These are phyloP conservation scores for Scolecobasidium constrictum DNA, from an alignment of 2,329 filamentous ascomycete genomes.

Conservation along the genomic window DNA sequence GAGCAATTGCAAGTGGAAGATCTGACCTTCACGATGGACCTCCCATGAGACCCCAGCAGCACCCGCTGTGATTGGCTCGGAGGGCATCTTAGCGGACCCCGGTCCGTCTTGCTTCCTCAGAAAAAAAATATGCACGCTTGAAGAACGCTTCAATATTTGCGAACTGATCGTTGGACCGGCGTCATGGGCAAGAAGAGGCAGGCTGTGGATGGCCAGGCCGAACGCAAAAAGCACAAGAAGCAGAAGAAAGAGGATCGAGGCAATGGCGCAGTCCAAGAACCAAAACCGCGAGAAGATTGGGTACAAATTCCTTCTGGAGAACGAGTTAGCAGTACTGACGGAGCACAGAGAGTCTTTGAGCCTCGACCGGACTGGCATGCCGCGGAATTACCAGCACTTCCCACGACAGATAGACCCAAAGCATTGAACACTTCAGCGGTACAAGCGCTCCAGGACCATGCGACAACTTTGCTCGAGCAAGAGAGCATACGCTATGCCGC, in stretches of 20 bases:
- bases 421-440: constrained; percentile 40
- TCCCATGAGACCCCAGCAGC: no score
- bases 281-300: constrained; percentile 6
- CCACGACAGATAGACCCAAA: constrained; percentile 33
- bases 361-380: constrained; percentile 60
- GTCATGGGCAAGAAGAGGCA: constrained; percentile 27
- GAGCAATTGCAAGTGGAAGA: no score
- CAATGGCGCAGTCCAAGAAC: background rate
- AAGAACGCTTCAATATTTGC: background rate
- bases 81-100: no score
- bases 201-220: constrained; percentile 18
- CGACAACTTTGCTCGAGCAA: constrained; percentile 60
- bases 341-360: constrained; percentile 42
- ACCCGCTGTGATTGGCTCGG: background rate
- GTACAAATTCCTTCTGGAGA: no score
- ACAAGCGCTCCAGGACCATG: constrained; percentile 56
- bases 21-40: no score
- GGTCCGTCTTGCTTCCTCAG: no score
- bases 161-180: background rate
- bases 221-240: constrained; percentile 2
- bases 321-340: no score
- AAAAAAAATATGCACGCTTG: background rate
- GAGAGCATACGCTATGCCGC: constrained; percentile 68
- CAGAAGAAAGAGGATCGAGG: background rate
- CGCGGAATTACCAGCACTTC: constrained; percentile 43